Percentiles rank a stretch among this genome's conserved stretches.
Conservation (phyloP, 2,329 filamentous ascomycete genomes). For the Hymenoscyphus fraxineus region DNA sequence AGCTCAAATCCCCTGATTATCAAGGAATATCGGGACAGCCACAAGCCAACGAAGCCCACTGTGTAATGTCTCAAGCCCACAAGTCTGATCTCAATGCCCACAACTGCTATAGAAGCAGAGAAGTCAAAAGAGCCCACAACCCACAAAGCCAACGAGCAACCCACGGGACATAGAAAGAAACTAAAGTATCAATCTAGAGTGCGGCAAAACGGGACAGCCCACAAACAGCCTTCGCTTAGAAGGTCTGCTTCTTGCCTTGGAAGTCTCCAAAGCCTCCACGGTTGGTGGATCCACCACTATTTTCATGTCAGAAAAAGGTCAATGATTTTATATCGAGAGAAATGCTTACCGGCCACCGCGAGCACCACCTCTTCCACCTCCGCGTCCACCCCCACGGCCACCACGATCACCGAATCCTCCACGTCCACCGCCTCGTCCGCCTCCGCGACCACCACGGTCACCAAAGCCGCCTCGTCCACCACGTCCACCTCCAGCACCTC, state of each 20-base stretch:
- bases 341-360: conserved; percentile 42
- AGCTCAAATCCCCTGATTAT: conserved; percentile 14
- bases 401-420: conserved; percentile 38
- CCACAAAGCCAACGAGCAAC: conserved; percentile 34
- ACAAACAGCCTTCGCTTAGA: conserved; percentile 21
- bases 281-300: conserved; percentile 41
- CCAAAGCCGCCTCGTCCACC: conserved; percentile 38
- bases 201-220: conserved; percentile 27
- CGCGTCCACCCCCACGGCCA: conserved; percentile 41
- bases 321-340: no score
- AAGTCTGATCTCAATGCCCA: conserved; percentile 37
- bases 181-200: conserved; percentile 22
- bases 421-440: conserved; percentile 39
- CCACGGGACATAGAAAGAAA: conserved; percentile 29
- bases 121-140: conserved; percentile 38
- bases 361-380: conserved; percentile 36
- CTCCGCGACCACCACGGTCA: conserved; percentile 38
- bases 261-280: conserved; percentile 57
- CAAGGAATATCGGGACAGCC: conserved; percentile 26
- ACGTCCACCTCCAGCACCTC: conserved; percentile 39
- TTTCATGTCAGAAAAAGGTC: no score
- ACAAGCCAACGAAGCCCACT: conserved; percentile 30
- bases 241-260: conserved; percentile 51
- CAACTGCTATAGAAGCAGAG: conserved; percentile 33
- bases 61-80: conserved; percentile 32